Conservation (phyloP, 2,329 filamentous ascomycete species). For the Pestalotiopsis sp. region DNA sequence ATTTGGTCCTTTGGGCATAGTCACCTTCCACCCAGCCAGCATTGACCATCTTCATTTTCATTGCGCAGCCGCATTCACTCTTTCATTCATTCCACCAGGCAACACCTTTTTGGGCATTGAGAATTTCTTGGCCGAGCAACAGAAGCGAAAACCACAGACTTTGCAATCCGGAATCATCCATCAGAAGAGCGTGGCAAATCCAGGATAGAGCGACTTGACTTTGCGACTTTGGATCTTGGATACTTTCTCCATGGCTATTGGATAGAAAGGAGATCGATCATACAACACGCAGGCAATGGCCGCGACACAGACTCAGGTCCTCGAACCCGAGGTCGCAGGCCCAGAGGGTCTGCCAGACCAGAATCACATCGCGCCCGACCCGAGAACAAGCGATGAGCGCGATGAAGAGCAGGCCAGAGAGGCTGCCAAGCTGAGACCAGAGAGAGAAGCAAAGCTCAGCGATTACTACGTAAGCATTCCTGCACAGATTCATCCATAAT, state of each 20-base stretch:
- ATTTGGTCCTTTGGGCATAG: not conserved
- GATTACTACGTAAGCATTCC: conserved; percentile 44
- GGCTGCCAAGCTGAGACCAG: conserved; percentile 40
- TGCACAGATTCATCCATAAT: conserved; percentile 1
- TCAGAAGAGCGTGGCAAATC: not conserved
- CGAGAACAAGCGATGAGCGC: conserved; percentile 13
- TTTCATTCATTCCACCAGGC: not conserved
- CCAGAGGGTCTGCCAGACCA: conserved; percentile 6
- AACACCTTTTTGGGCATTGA: not conserved
- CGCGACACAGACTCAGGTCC: not conserved
- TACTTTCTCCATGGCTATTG: not conserved
- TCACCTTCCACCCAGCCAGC: not conserved
- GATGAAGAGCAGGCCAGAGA: conserved; percentile 32
- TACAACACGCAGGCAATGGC: not conserved
- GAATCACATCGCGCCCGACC: not conserved
- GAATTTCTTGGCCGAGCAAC: not conserved
- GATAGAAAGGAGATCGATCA: not conserved
- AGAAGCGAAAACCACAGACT: not conserved
- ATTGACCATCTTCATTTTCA: not conserved
- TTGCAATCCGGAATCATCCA: not conserved
- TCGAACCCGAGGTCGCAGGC: not conserved
- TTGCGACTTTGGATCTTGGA: not conserved
- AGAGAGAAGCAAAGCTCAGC: conserved; percentile 45
- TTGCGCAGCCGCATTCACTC: not conserved
- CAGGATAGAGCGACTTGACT: not conserved